A percentile compares a stretch with the other conserved stretches of the same genome.
Evolutionary conservation across 495 filamentous ascomycete genomes (phyloP).

Genomic region (Echria macrotheca): DNA sequence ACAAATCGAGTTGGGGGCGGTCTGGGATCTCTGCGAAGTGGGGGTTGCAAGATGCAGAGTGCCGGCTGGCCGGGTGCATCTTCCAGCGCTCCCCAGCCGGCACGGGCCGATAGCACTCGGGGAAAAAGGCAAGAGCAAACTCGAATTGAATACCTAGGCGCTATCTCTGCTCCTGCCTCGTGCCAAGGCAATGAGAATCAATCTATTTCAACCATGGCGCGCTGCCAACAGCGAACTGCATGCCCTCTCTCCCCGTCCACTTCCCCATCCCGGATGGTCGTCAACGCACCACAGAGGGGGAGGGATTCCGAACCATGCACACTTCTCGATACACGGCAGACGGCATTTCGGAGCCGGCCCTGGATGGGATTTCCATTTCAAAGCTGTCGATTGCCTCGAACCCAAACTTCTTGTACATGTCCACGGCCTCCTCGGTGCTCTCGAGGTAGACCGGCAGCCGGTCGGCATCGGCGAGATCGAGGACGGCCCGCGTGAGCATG

Average conservation of each 20-base stretch:
- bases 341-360: not conserved
- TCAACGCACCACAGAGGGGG: too few relatives aligned
- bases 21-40: too few relatives aligned
- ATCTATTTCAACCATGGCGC: too few relatives aligned
- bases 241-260: too few relatives aligned
- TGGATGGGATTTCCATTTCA: constrained; percentile 27
- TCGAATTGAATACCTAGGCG: too few relatives aligned
- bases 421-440: constrained; percentile 34
- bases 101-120: constrained; percentile 1
- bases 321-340: constrained; percentile 21
- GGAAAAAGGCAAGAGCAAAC: too few relatives aligned
- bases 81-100: constrained; percentile 1
- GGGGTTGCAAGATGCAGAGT: too few relatives aligned
- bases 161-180: too few relatives aligned
- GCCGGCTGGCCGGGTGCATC: constrained; percentile 4
- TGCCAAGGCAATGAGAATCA: too few relatives aligned
- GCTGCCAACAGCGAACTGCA: too few relatives aligned
- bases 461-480: constrained; percentile 31
- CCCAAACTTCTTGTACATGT: constrained; percentile 38
- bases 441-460: constrained; percentile 39
- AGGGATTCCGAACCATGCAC: constrained; percentile 33
- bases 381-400: constrained; percentile 29
- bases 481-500: constrained; percentile 30
- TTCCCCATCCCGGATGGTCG: too few relatives aligned
- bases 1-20: too few relatives aligned